These are phyloP conservation scores for Acarospora socialis DNA, from an alignment of 2,329 filamentous ascomycete genomes.

Conservation along the genomic window DNA sequence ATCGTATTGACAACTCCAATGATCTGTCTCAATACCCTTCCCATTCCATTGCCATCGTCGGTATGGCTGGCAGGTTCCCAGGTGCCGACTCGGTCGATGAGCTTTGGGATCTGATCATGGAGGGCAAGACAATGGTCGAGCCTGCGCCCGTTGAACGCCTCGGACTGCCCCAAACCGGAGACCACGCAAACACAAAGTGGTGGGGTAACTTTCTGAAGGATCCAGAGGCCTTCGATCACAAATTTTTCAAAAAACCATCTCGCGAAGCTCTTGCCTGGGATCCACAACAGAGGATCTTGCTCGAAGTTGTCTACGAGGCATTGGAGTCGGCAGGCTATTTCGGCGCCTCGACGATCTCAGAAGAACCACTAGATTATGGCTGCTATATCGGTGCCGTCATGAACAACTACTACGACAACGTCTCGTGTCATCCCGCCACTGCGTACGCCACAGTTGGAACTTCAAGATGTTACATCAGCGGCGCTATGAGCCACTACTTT, in stretches of 20 bases:
- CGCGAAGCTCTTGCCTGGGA: conserved; percentile 16
- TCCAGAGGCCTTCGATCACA: conserved; percentile 14
- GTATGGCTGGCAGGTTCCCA: conserved; percentile 61
- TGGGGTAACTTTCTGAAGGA: conserved; percentile 12
- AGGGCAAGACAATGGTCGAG: too few relatives aligned
- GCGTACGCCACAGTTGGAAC: conserved; percentile 13
- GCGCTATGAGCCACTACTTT: conserved; percentile 10
- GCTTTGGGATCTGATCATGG: too few relatives aligned
- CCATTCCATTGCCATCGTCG: conserved; percentile 68
- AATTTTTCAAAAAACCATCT: conserved; percentile 16
- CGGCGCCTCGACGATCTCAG: conserved; percentile 1
- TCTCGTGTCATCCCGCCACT: too few relatives aligned
- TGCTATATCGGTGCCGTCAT: conserved; percentile 13
- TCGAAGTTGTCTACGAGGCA: conserved; percentile 18
- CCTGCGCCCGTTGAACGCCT: too few relatives aligned
- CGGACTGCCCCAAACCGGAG: too few relatives aligned
- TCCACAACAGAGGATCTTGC: conserved; percentile 17
- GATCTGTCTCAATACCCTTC: too few relatives aligned
- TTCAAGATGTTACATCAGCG: conserved; percentile 17
- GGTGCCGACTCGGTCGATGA: conserved; percentile 50
- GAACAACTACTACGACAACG: too few relatives aligned
- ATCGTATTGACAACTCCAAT: too few relatives aligned
- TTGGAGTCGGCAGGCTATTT: conserved; percentile 18
- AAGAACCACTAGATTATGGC: conserved; percentile 1
- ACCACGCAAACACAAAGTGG: too few relatives aligned